These are phyloP conservation scores for Ascochyta viciae-villosae DNA, from an alignment of 2,329 filamentous ascomycete species.

Conservation along the genomic window DNA sequence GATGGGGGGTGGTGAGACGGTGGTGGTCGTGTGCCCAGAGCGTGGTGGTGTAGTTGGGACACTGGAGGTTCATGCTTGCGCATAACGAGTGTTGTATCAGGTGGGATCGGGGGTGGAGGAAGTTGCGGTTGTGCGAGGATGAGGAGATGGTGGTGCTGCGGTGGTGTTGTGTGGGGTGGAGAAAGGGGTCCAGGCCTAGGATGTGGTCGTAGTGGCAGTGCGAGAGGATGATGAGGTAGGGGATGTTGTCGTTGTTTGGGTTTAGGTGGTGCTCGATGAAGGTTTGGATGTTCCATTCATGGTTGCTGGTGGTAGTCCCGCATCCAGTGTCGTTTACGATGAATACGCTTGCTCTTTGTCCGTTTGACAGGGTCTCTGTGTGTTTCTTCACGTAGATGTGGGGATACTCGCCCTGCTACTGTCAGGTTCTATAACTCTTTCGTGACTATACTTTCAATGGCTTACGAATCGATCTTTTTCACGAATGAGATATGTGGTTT, in stretches of 20 bases:
- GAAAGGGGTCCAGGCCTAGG: conserved; percentile 13
- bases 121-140: background rate
- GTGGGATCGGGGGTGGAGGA: conserved; percentile 2
- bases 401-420: conserved; percentile 7
- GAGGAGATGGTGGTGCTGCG: background rate
- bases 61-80: background rate
- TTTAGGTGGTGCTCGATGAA: conserved; percentile 23
- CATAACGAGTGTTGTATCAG: conserved; percentile 13
- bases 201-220: conserved; percentile 25
- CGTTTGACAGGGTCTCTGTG: background rate
- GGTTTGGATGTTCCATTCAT: conserved; percentile 14
- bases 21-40: conserved; percentile 2
- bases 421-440: background rate
- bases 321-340: conserved; percentile 15
- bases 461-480: conserved; percentile 21
- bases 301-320: background rate
- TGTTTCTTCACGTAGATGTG: conserved; percentile 18
- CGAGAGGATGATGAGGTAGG: conserved; percentile 20
- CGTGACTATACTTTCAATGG: background rate
- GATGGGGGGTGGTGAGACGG: background rate
- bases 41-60: conserved; percentile 1
- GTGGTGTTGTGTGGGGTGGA: background rate
- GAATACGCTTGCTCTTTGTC: conserved; percentile 1
- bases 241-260: background rate
- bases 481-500: conserved; percentile 17